A percentile compares a stretch with the other conserved stretches of the same genome.
Conservation (phyloP, 176 grass and related monocot genomes). For the Cenchrus fungigraminus region DNA sequence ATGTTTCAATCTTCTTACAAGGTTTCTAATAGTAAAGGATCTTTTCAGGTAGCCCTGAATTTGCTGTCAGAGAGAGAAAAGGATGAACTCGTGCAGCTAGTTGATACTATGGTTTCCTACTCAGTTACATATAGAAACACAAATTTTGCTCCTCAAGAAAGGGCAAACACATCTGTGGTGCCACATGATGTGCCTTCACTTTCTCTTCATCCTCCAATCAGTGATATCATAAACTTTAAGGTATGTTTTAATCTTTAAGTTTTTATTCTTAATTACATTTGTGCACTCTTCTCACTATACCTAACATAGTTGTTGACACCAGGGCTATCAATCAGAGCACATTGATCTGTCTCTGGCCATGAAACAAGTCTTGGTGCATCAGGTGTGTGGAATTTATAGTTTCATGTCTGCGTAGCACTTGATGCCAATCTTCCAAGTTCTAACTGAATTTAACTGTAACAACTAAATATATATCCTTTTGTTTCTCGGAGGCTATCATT, state of each 20-base stretch:
- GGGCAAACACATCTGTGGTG: slow-evolving; percentile 54
- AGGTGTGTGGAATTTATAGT: slow-evolving; percentile 53
- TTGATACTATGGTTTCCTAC: slow-evolving; percentile 93
- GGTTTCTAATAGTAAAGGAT: slow-evolving; percentile 27
- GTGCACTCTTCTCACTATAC: slow-evolving; percentile 34
- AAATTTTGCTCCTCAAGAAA: slow-evolving; percentile 66
- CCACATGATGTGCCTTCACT: slow-evolving; percentile 61
- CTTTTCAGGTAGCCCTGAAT: slow-evolving; percentile 80
- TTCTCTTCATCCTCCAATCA: slow-evolving; percentile 71
- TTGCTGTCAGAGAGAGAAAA: slow-evolving; percentile 85
- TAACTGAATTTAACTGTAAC: neutral
- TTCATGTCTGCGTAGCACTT: slow-evolving; percentile 27
- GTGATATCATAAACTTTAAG: slow-evolving; percentile 80
- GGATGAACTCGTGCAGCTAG: slow-evolving; percentile 71
- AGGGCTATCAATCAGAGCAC: slow-evolving; percentile 83
- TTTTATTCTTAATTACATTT: slow-evolving; percentile 27
- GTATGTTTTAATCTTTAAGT: slow-evolving; percentile 43
- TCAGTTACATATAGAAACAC: slow-evolving; percentile 86
- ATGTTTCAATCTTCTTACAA: slow-evolving; percentile 24
- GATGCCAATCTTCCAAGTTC: slow-evolving; percentile 11
- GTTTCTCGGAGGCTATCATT: slow-evolving; percentile 17
- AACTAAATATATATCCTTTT: slow-evolving; percentile 19
- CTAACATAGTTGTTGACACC: slow-evolving; percentile 48
- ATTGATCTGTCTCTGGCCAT: slow-evolving; percentile 70
- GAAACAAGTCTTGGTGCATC: slow-evolving; percentile 88